phyloP scores from a whole-genome alignment of 2,329 filamentous ascomycete genomes.

The Sporothrix globosa region DNA sequence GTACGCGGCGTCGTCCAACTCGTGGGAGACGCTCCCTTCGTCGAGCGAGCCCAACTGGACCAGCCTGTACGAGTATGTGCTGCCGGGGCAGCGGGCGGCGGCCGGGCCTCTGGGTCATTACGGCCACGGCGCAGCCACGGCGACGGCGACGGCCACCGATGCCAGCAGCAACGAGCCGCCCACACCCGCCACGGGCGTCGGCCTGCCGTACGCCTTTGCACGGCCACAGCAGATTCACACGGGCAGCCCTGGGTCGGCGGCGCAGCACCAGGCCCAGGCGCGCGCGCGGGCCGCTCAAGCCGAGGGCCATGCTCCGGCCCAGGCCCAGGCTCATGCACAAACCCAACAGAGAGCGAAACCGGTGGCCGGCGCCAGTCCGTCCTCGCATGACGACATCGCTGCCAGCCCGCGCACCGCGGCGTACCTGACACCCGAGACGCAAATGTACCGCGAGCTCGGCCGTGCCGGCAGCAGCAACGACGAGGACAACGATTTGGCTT shows the following conservation, averaged over 20 bases:
- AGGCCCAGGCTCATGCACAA: background rate
- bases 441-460: slow-evolving; percentile 1
- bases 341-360: too few relatives aligned
- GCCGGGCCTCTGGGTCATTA: background rate
- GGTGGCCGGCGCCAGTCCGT: background rate
- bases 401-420: slow-evolving; percentile 10
- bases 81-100: slow-evolving; percentile 3
- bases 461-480: background rate
- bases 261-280: slow-evolving; percentile 18
- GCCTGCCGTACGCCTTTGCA: slow-evolving; percentile 21
- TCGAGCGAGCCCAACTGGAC: slow-evolving; percentile 37
- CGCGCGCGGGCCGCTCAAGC: background rate
- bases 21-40: slow-evolving; percentile 36
- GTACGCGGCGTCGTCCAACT: slow-evolving; percentile 31
- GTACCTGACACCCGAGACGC: slow-evolving; percentile 17
- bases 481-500: slow-evolving; percentile 7
- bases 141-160: slow-evolving; percentile 18
- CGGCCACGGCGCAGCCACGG: background rate
- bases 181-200: slow-evolving; percentile 20
- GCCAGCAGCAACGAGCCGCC: slow-evolving; percentile 27
- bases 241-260: slow-evolving; percentile 25
- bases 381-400: slow-evolving; percentile 8
- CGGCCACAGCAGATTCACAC: slow-evolving; percentile 22
- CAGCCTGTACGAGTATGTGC: slow-evolving; percentile 32
- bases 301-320: background rate